Percentiles rank a stretch among this genome's conserved stretches.
phyloP scores from a whole-genome alignment of 257 asterid genomes.

The Pogostemon cablin region DNA sequence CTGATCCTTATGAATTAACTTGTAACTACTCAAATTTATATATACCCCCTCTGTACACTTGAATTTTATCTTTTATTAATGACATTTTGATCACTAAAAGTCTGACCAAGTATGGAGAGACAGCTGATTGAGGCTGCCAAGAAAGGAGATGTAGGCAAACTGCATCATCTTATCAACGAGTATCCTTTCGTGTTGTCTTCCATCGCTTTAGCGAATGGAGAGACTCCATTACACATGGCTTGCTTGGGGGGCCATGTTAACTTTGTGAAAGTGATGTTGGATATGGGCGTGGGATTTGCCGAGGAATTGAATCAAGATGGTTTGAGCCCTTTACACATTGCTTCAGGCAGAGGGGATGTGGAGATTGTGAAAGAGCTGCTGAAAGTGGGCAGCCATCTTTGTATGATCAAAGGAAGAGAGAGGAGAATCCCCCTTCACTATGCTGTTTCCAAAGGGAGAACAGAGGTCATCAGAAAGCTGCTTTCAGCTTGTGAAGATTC shows the following conservation, averaged over 20 bases:
- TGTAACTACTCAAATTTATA: neutral
- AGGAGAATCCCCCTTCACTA: slow-evolving; percentile 47
- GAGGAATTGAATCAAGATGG: neutral
- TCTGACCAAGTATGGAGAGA: neutral
- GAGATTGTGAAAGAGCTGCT: slow-evolving; percentile 44
- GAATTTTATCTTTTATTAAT: neutral
- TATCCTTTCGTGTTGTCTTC: neutral
- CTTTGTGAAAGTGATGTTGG: neutral
- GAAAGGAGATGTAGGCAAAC: neutral
- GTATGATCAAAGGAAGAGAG: slow-evolving; percentile 41
- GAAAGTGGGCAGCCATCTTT: slow-evolving; percentile 34
- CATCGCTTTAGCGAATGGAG: neutral
- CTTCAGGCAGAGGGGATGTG: slow-evolving; percentile 1
- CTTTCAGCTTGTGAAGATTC: slow-evolving; percentile 31
- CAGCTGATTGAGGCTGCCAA: slow-evolving; percentile 3
- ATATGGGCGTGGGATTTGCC: neutral
- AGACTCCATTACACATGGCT: slow-evolving; percentile 1
- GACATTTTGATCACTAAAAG: neutral
- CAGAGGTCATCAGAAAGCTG: slow-evolving; percentile 31
- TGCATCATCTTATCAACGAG: neutral
- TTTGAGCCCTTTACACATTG: slow-evolving; percentile 7
- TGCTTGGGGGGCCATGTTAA: slow-evolving; percentile 5
- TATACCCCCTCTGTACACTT: neutral
- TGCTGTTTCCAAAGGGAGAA: slow-evolving; percentile 43
- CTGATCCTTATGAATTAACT: neutral